A percentile compares a stretch with the other conserved stretches of the same genome.
phyloP scores from a whole-genome alignment of 257 asterid species.

The Nicotiana tabacum region DNA sequence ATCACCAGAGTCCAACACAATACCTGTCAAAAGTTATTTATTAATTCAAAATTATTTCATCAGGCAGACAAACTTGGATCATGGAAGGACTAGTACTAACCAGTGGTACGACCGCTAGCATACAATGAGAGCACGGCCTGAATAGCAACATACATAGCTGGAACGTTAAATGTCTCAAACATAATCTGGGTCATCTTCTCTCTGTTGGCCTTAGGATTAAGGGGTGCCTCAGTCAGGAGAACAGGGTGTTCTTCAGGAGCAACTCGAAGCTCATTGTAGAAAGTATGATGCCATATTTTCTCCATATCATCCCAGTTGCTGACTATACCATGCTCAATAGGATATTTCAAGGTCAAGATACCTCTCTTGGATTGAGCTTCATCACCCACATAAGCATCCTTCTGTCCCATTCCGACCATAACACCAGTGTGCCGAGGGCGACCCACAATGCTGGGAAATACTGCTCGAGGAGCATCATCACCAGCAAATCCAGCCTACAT shows the following conservation, averaged over 20 bases:
- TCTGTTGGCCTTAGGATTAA: slow-evolving; percentile 47
- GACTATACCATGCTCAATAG: slow-evolving; percentile 45
- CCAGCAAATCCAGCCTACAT: slow-evolving; percentile 48
- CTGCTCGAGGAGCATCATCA: slow-evolving; percentile 51
- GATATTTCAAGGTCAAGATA: slow-evolving; percentile 45
- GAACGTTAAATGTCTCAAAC: slow-evolving; percentile 46
- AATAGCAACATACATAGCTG: slow-evolving; percentile 50
- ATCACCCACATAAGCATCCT: slow-evolving; percentile 47
- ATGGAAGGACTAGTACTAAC: slow-evolving; percentile 15
- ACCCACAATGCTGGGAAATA: slow-evolving; percentile 45
- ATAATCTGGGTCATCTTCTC: slow-evolving; percentile 52
- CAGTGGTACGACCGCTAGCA: slow-evolving; percentile 52
- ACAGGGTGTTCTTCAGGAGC: slow-evolving; percentile 52
- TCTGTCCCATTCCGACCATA: slow-evolving; percentile 55
- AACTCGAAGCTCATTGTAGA: slow-evolving; percentile 49
- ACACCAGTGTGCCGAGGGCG: slow-evolving; percentile 50
- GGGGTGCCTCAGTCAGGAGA: slow-evolving; percentile 51
- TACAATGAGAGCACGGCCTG: slow-evolving; percentile 52
- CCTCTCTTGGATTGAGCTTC: slow-evolving; percentile 51
- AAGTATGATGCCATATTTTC: slow-evolving; percentile 52
- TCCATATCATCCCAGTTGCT: slow-evolving; percentile 54
- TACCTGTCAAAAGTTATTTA: slow-evolving; percentile 23
- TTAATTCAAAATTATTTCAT: background rate
- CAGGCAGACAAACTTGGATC: background rate
- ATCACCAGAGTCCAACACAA: slow-evolving; percentile 52